These are phyloP conservation scores for Gynandropsis gynandra DNA, from an alignment of 345 rosid species.

Conservation along the genomic window DNA sequence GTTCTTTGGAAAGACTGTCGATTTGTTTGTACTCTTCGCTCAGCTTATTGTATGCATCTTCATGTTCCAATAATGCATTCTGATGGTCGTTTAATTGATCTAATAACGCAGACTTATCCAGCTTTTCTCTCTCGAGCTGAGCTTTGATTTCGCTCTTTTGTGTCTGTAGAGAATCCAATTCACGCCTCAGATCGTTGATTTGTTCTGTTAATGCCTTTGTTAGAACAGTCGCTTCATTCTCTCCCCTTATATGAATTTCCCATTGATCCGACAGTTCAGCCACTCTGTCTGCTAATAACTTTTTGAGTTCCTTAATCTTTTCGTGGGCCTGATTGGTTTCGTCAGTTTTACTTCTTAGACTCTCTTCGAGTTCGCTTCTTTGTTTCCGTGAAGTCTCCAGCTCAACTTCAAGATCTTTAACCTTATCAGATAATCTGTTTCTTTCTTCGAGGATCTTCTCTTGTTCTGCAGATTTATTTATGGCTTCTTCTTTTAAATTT, in stretches of 20 bases:
- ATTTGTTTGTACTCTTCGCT: conserved; percentile 43
- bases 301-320: conserved; percentile 34
- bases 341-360: conserved; percentile 26
- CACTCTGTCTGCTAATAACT: conserved; percentile 30
- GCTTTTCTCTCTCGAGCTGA: conserved; percentile 47
- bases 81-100: conserved; percentile 36
- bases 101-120: conserved; percentile 37
- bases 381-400: conserved; percentile 37
- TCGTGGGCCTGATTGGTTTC: conserved; percentile 33
- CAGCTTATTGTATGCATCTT: conserved; percentile 34
- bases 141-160: conserved; percentile 36
- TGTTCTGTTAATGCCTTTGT: conserved; percentile 34
- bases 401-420: conserved; percentile 34
- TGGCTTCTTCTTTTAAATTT: conserved; percentile 36
- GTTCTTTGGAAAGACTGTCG: conserved; percentile 31
- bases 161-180: conserved; percentile 38
- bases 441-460: conserved; percentile 39
- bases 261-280: conserved; percentile 36
- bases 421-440: conserved; percentile 32
- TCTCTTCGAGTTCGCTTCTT: conserved; percentile 43
- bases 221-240: conserved; percentile 42
- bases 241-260: conserved; percentile 30
- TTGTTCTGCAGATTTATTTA: conserved; percentile 29
- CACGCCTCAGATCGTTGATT: conserved; percentile 38
- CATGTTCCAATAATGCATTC: conserved; percentile 33